phyloP scores from a whole-genome alignment of 371 early-diverging fungal genomes.

The Umbelopsis sp. region DNA sequence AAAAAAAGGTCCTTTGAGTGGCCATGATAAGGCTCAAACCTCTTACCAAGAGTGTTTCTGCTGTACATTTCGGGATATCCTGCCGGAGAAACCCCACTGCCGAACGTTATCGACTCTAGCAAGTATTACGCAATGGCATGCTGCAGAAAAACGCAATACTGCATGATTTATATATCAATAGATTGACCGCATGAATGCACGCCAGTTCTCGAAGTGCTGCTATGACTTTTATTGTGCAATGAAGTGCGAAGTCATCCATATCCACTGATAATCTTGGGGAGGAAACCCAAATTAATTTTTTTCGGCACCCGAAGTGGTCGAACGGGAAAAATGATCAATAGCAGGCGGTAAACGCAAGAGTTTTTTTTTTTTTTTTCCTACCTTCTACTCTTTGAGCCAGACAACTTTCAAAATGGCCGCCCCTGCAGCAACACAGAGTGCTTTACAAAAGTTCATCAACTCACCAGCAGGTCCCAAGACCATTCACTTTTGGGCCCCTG shows the following conservation, averaged over 20 bases:
- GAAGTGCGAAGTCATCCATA: no score
- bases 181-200: no score
- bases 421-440: slow-evolving; percentile 55
- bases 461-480: slow-evolving; percentile 75
- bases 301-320: neutral
- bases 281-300: slow-evolving; percentile 4
- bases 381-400: slow-evolving; percentile 23
- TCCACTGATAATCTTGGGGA: neutral
- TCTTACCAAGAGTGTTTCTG: neutral
- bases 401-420: slow-evolving; percentile 45
- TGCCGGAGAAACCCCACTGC: neutral
- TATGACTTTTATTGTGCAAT: no score
- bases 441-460: slow-evolving; percentile 71
- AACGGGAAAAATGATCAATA: slow-evolving; percentile 6
- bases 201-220: no score
- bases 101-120: neutral
- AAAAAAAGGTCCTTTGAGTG: neutral
- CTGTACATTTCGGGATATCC: no score
- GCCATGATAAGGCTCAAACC: neutral
- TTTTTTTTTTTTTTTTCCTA: slow-evolving; percentile 19
- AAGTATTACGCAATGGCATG: no score
- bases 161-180: no score
- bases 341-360: slow-evolving; percentile 5
- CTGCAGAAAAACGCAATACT: no score
- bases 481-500: slow-evolving; percentile 56